A percentile compares a stretch with the other conserved stretches of the same genome.
Conservation (phyloP, 805 yeast species). For the Peterozyma toletana region DNA sequence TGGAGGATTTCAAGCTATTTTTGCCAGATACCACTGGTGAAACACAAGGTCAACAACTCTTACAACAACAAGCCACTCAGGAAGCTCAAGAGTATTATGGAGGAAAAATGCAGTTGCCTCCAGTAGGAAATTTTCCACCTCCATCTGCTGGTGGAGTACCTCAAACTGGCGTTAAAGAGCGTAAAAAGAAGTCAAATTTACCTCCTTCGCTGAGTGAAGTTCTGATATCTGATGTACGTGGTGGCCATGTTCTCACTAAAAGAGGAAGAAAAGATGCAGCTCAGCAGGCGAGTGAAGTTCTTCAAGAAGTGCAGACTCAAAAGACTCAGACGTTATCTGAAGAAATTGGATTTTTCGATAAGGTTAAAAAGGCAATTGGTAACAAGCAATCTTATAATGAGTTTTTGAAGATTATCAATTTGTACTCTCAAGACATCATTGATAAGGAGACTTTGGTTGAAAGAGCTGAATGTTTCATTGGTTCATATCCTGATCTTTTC, state of each 20-base stretch:
- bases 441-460: constrained; percentile 77
- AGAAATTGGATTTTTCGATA: constrained; percentile 87
- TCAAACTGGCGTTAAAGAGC: constrained; percentile 15
- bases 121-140: constrained; percentile 84
- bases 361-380: constrained; percentile 80
- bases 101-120: constrained; percentile 59
- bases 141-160: constrained; percentile 28
- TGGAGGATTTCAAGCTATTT: constrained; percentile 92
- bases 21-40: constrained; percentile 73
- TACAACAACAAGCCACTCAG: constrained; percentile 14
- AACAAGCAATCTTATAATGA: constrained; percentile 89
- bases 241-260: constrained; percentile 16
- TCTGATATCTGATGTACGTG: constrained; percentile 41
- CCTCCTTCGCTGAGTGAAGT: constrained; percentile 30
- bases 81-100: constrained; percentile 17
- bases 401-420: constrained; percentile 79
- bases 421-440: constrained; percentile 86
- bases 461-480: constrained; percentile 80
- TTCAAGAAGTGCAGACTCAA: constrained; percentile 4
- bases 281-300: constrained; percentile 7
- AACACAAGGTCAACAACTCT: constrained; percentile 23
- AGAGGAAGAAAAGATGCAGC: constrained; percentile 23
- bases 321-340: constrained; percentile 31
- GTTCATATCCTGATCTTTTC: constrained; percentile 69
- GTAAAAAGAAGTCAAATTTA: constrained; percentile 13